A percentile compares a stretch with the other conserved stretches of the same genome.
phyloP scores from a whole-genome alignment of 257 asterid species.

The Solanum piurae region DNA sequence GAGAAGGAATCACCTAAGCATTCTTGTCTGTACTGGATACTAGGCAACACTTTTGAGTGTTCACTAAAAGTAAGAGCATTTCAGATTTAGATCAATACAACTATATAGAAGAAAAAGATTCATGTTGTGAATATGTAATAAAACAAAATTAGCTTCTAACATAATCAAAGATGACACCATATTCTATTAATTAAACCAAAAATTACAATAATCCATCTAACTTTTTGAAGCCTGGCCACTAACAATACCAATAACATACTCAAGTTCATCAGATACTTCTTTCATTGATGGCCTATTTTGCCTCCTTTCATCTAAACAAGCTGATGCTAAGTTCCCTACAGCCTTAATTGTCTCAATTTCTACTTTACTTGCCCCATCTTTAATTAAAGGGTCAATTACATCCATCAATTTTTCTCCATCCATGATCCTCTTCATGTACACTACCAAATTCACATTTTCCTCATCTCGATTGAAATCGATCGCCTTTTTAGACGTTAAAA shows the following conservation, averaged over 20 bases:
- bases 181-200: background rate
- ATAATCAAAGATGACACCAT: background rate
- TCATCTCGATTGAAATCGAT: constrained; percentile 50
- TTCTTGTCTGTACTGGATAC: background rate
- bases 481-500: constrained; percentile 36
- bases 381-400: constrained; percentile 34
- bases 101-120: background rate
- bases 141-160: background rate
- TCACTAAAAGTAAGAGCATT: background rate
- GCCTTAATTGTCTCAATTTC: constrained; percentile 59
- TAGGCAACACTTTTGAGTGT: background rate
- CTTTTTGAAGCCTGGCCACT: constrained; percentile 15
- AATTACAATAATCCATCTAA: background rate
- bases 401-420: constrained; percentile 33
- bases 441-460: constrained; percentile 50
- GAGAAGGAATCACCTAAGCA: fast-evolving
- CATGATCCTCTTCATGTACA: constrained; percentile 41
- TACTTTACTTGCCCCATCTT: constrained; percentile 31
- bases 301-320: constrained; percentile 46
- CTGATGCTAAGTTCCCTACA: constrained; percentile 40
- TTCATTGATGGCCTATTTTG: constrained; percentile 60
- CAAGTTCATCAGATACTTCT: constrained; percentile 64
- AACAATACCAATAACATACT: constrained; percentile 36
- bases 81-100: background rate
- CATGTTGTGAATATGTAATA: background rate